These are phyloP conservation scores for Sporothrix brasiliensis DNA, from an alignment of 2,329 filamentous ascomycete species.

Conservation along the genomic window DNA sequence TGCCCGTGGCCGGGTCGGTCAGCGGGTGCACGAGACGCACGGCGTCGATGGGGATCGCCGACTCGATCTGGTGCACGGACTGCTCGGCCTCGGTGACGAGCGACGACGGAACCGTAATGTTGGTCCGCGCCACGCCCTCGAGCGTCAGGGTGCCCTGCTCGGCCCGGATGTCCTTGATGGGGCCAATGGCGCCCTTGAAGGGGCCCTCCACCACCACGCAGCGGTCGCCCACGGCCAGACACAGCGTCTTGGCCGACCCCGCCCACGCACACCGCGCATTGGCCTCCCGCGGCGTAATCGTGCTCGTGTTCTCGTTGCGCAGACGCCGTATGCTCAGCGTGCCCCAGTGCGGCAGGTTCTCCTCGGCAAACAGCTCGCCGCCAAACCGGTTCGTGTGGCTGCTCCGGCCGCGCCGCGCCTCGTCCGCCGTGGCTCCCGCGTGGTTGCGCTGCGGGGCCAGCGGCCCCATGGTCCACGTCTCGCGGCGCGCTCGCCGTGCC, in stretches of 20 bases:
- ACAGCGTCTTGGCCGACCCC: slow-evolving; percentile 60
- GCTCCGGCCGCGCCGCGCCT: slow-evolving; percentile 31
- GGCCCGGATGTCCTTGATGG: slow-evolving; percentile 61
- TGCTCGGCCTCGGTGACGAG: slow-evolving; percentile 43
- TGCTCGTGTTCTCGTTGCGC: slow-evolving; percentile 27
- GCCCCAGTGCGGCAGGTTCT: slow-evolving; percentile 35
- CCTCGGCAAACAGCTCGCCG: slow-evolving; percentile 33
- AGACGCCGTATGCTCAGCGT: slow-evolving; percentile 34
- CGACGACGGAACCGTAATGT: slow-evolving; percentile 48
- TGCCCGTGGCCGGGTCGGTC: slow-evolving; percentile 64
- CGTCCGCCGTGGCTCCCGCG: slow-evolving; percentile 32
- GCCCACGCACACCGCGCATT: slow-evolving; percentile 57
- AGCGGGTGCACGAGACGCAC: slow-evolving; percentile 82
- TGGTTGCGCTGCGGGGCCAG: slow-evolving; percentile 74
- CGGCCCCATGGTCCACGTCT: slow-evolving; percentile 78
- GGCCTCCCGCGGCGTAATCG: slow-evolving; percentile 41
- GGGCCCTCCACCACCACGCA: slow-evolving; percentile 78
- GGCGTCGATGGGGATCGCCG: slow-evolving; percentile 67
- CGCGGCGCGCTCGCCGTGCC: slow-evolving; percentile 59
- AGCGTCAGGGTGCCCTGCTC: slow-evolving; percentile 63
- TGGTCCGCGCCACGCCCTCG: slow-evolving; percentile 55
- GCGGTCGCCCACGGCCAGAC: slow-evolving; percentile 70
- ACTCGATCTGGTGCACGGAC: slow-evolving; percentile 52
- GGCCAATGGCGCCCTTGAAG: slow-evolving; percentile 81
- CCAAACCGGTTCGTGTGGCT: slow-evolving; percentile 31